Evolutionary conservation across 2,329 filamentous ascomycete species (phyloP).

Genomic region (Penicillium expansum): DNA sequence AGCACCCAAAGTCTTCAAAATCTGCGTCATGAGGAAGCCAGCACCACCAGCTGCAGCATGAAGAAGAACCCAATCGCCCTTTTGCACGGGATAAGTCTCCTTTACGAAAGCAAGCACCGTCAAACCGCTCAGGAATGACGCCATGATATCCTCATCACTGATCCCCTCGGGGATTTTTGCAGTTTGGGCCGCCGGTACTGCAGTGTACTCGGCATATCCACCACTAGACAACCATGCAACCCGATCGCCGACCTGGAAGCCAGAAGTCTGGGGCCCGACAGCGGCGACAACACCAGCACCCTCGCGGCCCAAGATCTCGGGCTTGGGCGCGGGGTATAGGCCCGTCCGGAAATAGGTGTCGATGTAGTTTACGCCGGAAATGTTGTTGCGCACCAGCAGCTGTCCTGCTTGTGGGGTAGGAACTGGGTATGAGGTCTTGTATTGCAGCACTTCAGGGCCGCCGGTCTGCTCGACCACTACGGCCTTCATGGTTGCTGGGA

Average conservation of each 20-base stretch:
- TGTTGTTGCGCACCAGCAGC: slow-evolving; percentile 76
- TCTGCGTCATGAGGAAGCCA: slow-evolving; percentile 70
- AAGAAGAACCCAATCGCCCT: slow-evolving; percentile 77
- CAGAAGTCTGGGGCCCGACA: slow-evolving; percentile 51
- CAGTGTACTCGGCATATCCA: slow-evolving; percentile 61
- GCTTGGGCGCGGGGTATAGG: slow-evolving; percentile 70
- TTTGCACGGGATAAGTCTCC: slow-evolving; percentile 68
- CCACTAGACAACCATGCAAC: slow-evolving; percentile 65
- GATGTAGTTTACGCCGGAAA: slow-evolving; percentile 81
- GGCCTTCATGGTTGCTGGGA: slow-evolving; percentile 69
- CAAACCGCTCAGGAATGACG: slow-evolving; percentile 73
- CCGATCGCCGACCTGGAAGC: slow-evolving; percentile 64
- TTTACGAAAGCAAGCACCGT: slow-evolving; percentile 77
- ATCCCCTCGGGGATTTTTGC: slow-evolving; percentile 64
- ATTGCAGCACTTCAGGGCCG: slow-evolving; percentile 68
- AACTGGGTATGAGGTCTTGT: slow-evolving; percentile 68
- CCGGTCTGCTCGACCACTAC: slow-evolving; percentile 71
- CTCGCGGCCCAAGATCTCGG: slow-evolving; percentile 77
- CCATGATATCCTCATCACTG: slow-evolving; percentile 61
- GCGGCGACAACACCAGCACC: slow-evolving; percentile 68
- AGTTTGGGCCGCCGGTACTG: slow-evolving; percentile 52
- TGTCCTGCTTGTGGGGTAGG: slow-evolving; percentile 67
- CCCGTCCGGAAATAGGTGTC: slow-evolving; percentile 89
- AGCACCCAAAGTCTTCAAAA: slow-evolving; percentile 70
- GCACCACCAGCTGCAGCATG: slow-evolving; percentile 85